phyloP scores from a whole-genome alignment of 176 grass and related monocot genomes.

The Eleusine coracana region DNA sequence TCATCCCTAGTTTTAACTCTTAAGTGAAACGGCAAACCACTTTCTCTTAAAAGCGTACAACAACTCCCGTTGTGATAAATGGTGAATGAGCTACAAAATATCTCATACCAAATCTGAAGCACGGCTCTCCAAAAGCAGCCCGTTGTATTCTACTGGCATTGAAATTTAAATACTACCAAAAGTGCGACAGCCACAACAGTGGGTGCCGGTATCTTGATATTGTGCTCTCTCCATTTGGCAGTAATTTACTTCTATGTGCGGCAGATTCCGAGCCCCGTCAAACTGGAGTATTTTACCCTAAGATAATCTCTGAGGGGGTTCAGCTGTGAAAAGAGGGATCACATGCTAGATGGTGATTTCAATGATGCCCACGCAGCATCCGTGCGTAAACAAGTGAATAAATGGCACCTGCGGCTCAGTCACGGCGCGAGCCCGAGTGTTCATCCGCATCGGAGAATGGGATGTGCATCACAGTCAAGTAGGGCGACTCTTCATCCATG shows the following conservation, averaged over 20 bases:
- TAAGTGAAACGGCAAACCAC: too few relatives aligned
- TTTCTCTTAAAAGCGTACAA: too few relatives aligned
- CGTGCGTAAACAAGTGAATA: neutral
- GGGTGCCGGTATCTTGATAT: neutral
- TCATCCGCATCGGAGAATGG: neutral
- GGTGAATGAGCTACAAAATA: neutral
- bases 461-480: too few relatives aligned
- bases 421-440: neutral
- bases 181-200: neutral
- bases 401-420: neutral
- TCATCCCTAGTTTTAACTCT: too few relatives aligned
- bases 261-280: neutral
- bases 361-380: neutral
- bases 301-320: neutral
- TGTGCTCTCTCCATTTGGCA: too few relatives aligned
- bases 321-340: neutral
- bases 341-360: constrained; percentile 22
- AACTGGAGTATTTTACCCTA: neutral
- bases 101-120: neutral
- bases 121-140: neutral
- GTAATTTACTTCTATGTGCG: neutral
- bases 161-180: neutral
- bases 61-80: too few relatives aligned
- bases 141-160: neutral
- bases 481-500: too few relatives aligned